These are phyloP conservation scores for Diaporthe citrichinensis DNA, from an alignment of 2,329 filamentous ascomycete genomes.

Conservation along the genomic window DNA sequence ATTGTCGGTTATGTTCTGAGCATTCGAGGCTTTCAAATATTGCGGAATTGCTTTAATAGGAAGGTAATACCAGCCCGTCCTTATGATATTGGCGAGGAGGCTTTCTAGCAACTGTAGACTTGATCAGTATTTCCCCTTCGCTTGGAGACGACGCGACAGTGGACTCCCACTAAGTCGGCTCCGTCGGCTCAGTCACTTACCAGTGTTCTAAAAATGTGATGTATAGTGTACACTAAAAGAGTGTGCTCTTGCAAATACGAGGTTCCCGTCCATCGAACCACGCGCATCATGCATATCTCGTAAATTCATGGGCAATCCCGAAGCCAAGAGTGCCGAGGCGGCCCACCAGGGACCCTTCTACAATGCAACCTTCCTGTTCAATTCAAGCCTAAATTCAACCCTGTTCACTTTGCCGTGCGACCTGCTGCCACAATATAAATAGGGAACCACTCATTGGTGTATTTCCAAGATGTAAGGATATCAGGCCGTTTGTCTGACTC, in stretches of 20 bases:
- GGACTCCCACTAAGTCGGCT: neutral
- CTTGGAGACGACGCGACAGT: neutral
- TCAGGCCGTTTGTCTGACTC: neutral
- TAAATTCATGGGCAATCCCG: neutral
- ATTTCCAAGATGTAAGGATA: neutral
- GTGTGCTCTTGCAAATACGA: constrained; percentile 2
- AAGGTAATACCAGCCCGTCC: neutral
- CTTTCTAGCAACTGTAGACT: neutral
- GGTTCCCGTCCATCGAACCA: neutral
- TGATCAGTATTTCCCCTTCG: neutral
- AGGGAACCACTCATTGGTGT: neutral
- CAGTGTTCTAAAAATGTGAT: neutral
- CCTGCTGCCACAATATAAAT: neutral
- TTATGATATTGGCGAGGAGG: neutral
- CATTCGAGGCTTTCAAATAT: neutral
- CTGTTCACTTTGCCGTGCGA: neutral
- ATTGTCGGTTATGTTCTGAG: neutral
- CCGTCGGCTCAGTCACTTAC: neutral
- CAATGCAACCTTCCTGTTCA: constrained; percentile 19
- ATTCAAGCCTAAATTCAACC: constrained; percentile 7
- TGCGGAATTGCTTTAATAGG: neutral
- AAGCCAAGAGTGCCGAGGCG: constrained; percentile 23
- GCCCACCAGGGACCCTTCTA: neutral
- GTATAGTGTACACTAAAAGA: neutral
- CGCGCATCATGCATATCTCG: constrained; percentile 8